A percentile compares a stretch with the other conserved stretches of the same genome.
These are phyloP conservation scores for Apostasia ramifera DNA, from an alignment of 106 monocot species.

Conservation along the genomic window DNA sequence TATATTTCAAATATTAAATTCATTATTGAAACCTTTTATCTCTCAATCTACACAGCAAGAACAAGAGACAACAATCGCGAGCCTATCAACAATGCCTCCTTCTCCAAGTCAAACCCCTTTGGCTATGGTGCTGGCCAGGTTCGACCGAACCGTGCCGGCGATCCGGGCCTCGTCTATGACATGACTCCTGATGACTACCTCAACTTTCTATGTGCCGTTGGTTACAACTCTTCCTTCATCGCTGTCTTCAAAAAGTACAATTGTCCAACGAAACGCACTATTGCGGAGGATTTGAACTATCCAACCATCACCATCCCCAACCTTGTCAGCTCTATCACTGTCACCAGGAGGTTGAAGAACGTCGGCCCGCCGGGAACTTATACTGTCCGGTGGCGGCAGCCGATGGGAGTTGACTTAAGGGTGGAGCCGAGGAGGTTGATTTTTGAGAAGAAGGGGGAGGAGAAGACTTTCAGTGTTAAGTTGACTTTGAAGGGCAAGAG, in stretches of 20 bases:
- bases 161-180: conserved; percentile 68
- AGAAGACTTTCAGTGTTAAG: conserved; percentile 36
- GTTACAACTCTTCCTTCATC: conserved; percentile 53
- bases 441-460: conserved; percentile 37
- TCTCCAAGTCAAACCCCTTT: conserved; percentile 25
- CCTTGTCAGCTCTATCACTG: conserved; percentile 13
- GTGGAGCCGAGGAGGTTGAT: conserved; percentile 29
- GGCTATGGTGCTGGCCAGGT: conserved; percentile 55
- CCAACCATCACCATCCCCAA: conserved; percentile 40
- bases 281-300: conserved; percentile 38
- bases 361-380: conserved; percentile 55
- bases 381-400: conserved; percentile 1
- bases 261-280: conserved; percentile 18
- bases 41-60: conserved; percentile 29
- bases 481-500: not conserved
- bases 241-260: conserved; percentile 8
- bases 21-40: not conserved
- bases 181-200: conserved; percentile 34
- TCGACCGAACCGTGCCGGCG: conserved; percentile 44
- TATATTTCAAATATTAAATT: not conserved
- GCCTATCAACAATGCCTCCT: conserved; percentile 30
- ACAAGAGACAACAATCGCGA: conserved; percentile 21
- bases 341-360: conserved; percentile 48
- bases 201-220: conserved; percentile 38
- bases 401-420: conserved; percentile 27